Base-by-base conservation (phyloP, 768 basidiomycete species). In the Tephrocybe sp. region DNA sequence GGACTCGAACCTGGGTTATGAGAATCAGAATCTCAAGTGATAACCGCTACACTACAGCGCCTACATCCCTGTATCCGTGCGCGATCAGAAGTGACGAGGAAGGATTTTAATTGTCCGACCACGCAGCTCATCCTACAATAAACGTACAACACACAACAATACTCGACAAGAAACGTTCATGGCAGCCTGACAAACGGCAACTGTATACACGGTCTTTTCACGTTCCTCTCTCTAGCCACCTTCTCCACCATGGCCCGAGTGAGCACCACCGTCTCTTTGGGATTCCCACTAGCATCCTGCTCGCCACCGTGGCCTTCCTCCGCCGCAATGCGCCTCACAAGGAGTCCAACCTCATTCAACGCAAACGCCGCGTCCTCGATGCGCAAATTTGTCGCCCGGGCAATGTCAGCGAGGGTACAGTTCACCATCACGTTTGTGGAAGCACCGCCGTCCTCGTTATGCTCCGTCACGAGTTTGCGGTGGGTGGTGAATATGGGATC, bases 291-390 rank as follows among this genome's bases (percentile, higher is more conserved):
- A 26, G 3, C 26, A 42, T 70, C 70, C n/a, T 62, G 40, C 56
- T 65, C 45, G 16, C 54, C 42, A n/a, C n/a, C n/a, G n/a, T n/a
- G n/a, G 20, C 56, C 49, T 35, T 56, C 54, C 20, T 56, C 60
- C 41, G 52, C 52, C 43, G 72, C 68, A 46, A 79, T 64, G 35
- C 76, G 71, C 48, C 67, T 70, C 14, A 16, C 40, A 17, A 97
- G 74, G 48, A 98, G 67, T 23, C 93, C 92, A 53, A 89, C 86
- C 63, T 95, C 92, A 49, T 89, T 86, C 58, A 98, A 67, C 2
- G 94, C 92, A 68, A 92, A 94, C 0, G 92, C 87, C 0, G 85
- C 82, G 64, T 98, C 96, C 49, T 97, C 92, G 0, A 84, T 66
- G 1, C 90, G 80, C 47, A 98, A 71, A 66, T 89, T 86, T 41